A percentile compares a stretch with the other conserved stretches of the same genome.
phyloP scores from a whole-genome alignment of 306 rosid species.

The Prunus mongolica region DNA sequence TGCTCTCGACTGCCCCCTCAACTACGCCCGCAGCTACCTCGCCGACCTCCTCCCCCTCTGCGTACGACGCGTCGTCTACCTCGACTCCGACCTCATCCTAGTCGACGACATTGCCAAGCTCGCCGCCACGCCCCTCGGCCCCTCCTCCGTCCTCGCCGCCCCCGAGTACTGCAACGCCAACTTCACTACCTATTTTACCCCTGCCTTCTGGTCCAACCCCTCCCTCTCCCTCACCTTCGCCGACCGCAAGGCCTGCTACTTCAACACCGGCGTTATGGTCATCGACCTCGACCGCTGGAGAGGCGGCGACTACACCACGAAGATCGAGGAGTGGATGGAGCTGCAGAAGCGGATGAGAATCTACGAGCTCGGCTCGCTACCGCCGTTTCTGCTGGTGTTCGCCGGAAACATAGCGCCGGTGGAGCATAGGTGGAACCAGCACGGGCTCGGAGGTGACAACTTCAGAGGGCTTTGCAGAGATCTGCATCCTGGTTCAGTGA shows the following conservation, averaged over 20 bases:
- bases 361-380: conserved; percentile 75
- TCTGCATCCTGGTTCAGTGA: conserved; percentile 85
- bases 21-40: conserved; percentile 81
- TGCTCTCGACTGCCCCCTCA: conserved; percentile 79
- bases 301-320: conserved; percentile 46
- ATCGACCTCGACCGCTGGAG: conserved; percentile 77
- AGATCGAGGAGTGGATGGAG: conserved; percentile 93
- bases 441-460: conserved; percentile 83
- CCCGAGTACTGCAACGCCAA: conserved; percentile 94
- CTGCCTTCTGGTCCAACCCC: conserved; percentile 77
- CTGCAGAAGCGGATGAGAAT: conserved; percentile 75
- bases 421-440: conserved; percentile 89
- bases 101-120: conserved; percentile 84
- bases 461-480: conserved; percentile 71
- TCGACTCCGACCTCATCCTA: conserved; percentile 80
- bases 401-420: conserved; percentile 72
- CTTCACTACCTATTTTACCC: conserved; percentile 70
- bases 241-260: conserved; percentile 57
- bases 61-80: conserved; percentile 69
- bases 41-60: conserved; percentile 56
- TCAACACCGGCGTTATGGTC: conserved; percentile 95
- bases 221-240: conserved; percentile 60
- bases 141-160: conserved; percentile 53
- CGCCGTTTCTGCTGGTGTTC: conserved; percentile 74
- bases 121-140: conserved; percentile 41